Conservation (phyloP, 2,329 filamentous ascomycete genomes). For the Exophiala aquamarina region DNA sequence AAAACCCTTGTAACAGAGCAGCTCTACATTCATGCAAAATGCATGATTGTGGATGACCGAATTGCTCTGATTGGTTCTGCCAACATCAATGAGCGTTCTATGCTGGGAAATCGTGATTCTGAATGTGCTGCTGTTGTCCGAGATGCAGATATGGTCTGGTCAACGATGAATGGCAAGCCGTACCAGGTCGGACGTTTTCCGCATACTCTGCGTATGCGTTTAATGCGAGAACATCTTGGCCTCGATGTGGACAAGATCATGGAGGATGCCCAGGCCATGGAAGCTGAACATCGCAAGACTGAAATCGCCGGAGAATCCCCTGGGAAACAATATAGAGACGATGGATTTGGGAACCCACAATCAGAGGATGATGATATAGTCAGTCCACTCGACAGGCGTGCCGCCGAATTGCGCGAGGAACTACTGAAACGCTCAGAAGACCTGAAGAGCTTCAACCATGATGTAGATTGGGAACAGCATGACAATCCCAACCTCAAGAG, state of each 20-base stretch:
- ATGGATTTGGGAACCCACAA: constrained; percentile 18
- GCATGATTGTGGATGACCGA: constrained; percentile 92
- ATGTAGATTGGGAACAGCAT: constrained; percentile 63
- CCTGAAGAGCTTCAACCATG: constrained; percentile 72
- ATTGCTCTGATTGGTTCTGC: constrained; percentile 93
- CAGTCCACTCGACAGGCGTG: constrained; percentile 14
- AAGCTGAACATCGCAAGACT: constrained; percentile 57
- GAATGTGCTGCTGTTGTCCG: constrained; percentile 87
- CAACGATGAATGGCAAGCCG: constrained; percentile 83
- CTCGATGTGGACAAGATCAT: constrained; percentile 89
- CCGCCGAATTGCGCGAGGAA: constrained; percentile 48
- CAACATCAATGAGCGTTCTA: constrained; percentile 97
- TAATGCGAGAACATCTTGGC: constrained; percentile 97
- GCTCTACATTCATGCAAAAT: constrained; percentile 96
- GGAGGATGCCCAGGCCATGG: constrained; percentile 71
- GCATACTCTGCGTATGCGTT: constrained; percentile 83
- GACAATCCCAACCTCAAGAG: constrained; percentile 58
- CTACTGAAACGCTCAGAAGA: constrained; percentile 56
- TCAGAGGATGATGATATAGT: constrained; percentile 16
- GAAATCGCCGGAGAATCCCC: constrained; percentile 48
- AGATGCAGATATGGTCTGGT: constrained; percentile 89
- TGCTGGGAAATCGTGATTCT: constrained; percentile 88
- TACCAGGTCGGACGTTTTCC: constrained; percentile 91
- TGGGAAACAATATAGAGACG: constrained; percentile 26
- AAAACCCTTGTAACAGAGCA: constrained; percentile 90